Percentiles rank a stretch among this genome's conserved stretches.
These are phyloP conservation scores for Lentinula guzmanii DNA, from an alignment of 768 basidiomycete species.

Conservation along the genomic window DNA sequence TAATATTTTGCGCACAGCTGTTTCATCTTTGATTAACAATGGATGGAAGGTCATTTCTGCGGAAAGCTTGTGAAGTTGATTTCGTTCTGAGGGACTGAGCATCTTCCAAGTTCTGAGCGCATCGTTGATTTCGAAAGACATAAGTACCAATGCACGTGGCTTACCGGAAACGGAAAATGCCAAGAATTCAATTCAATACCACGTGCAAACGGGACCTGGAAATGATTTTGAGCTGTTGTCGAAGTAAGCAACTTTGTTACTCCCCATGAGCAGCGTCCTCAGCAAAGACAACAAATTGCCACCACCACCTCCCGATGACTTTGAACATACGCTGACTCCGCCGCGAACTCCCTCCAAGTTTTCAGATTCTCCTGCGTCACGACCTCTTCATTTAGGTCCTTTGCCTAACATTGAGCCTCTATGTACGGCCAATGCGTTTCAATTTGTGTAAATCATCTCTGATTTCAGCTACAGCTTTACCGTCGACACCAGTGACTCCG, in stretches of 20 bases:
- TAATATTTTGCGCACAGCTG: not conserved
- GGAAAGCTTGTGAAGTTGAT: not conserved
- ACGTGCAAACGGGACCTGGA: not conserved
- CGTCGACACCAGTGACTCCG: conserved; percentile 31
- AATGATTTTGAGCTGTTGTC: not conserved
- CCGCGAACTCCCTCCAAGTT: not conserved
- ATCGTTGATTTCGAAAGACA: not conserved
- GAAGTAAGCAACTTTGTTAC: not conserved
- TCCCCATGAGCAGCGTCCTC: conserved; percentile 1
- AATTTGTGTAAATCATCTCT: not conserved
- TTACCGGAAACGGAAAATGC: not conserved
- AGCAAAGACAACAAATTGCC: not conserved
- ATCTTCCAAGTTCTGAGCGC: not conserved
- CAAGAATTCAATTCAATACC: not conserved
- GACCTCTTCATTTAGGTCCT: not conserved
- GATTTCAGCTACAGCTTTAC: conserved; percentile 15
- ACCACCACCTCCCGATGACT: conserved; percentile 1
- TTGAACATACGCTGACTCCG: not conserved
- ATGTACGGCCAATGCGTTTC: not conserved
- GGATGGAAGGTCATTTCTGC: not conserved
- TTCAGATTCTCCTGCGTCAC: not conserved
- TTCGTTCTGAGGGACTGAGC: not conserved
- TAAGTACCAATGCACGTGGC: not conserved
- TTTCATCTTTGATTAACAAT: not conserved
- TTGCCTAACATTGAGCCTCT: not conserved